Conservation (phyloP, 345 rosid genomes). For the Pugionium dolabratum region DNA sequence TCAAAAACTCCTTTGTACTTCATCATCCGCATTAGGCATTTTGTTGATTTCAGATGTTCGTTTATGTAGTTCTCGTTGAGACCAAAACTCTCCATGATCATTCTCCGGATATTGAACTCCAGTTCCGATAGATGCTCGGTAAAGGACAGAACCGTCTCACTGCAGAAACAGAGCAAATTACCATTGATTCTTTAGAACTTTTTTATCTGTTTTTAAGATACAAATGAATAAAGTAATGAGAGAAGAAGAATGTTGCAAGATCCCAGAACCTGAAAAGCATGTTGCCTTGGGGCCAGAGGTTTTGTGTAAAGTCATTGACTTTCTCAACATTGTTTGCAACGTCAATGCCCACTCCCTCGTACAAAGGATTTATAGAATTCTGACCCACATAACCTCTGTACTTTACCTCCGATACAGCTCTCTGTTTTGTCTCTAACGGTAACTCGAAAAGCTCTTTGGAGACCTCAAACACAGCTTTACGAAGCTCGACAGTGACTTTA, state of each 20-base stretch:
- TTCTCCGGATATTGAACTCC: constrained; percentile 45
- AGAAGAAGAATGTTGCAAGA: not conserved
- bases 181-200: not conserved
- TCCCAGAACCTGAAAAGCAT: constrained; percentile 22
- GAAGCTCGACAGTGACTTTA: constrained; percentile 23
- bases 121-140: constrained; percentile 39
- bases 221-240: not conserved
- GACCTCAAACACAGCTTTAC: constrained; percentile 23
- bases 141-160: constrained; percentile 36
- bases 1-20: constrained; percentile 43
- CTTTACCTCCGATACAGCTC: constrained; percentile 23
- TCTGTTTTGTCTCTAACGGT: constrained; percentile 34
- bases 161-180: constrained; percentile 3
- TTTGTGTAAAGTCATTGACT: constrained; percentile 30
- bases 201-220: not conserved
- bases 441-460: constrained; percentile 22
- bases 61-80: constrained; percentile 40
- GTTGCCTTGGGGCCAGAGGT: constrained; percentile 36
- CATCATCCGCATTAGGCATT: constrained; percentile 46
- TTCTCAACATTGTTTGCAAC: constrained; percentile 24
- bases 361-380: constrained; percentile 27
- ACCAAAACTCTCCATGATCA: constrained; percentile 61
- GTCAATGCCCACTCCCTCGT: constrained; percentile 26
- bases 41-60: constrained; percentile 37
- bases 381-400: constrained; percentile 36